A percentile compares a stretch with the other conserved stretches of the same genome.
These are phyloP conservation scores for Dryadomyces sulphureus DNA, from an alignment of 2,329 filamentous ascomycete species.

Conservation along the genomic window DNA sequence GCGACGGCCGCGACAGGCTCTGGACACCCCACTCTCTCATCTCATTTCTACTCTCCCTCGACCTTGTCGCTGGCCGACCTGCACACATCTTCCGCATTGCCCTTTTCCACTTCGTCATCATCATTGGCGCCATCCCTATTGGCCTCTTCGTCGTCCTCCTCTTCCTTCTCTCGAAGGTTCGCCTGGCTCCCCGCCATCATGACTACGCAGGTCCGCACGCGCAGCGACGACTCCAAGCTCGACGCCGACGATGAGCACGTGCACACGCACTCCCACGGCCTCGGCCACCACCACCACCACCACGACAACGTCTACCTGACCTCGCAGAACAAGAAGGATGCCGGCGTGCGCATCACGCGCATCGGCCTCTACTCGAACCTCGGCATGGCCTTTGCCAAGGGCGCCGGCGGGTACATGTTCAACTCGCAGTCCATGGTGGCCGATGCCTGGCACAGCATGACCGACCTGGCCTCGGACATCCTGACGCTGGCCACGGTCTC, in stretches of 20 bases:
- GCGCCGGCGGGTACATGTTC: slow-evolving; percentile 82
- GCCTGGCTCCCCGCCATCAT: slow-evolving; percentile 15
- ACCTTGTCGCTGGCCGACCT: slow-evolving; percentile 4
- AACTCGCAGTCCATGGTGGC: slow-evolving; percentile 88
- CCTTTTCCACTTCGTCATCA: slow-evolving; percentile 8
- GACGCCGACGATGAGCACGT: slow-evolving; percentile 40
- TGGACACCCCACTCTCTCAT: background rate
- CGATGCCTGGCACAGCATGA: slow-evolving; percentile 90
- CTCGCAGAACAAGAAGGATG: slow-evolving; percentile 75
- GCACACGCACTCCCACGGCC: slow-evolving; percentile 34
- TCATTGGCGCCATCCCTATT: slow-evolving; percentile 2
- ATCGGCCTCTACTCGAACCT: slow-evolving; percentile 83
- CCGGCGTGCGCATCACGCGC: slow-evolving; percentile 83
- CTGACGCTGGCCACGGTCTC: slow-evolving; percentile 89
- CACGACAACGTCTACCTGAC: slow-evolving; percentile 76
- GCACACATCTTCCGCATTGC: background rate
- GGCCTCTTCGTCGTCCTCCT: slow-evolving; percentile 3
- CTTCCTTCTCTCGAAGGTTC: slow-evolving; percentile 8
- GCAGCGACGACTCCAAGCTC: slow-evolving; percentile 41
- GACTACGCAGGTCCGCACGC: slow-evolving; percentile 3
- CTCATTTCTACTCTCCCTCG: slow-evolving; percentile 6
- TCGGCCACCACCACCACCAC: slow-evolving; percentile 57
- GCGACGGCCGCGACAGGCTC: background rate
- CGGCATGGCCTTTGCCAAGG: slow-evolving; percentile 87
- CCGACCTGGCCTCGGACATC: slow-evolving; percentile 88